phyloP scores from a whole-genome alignment of 768 basidiomycete species.

The Trametes gibbosa region DNA sequence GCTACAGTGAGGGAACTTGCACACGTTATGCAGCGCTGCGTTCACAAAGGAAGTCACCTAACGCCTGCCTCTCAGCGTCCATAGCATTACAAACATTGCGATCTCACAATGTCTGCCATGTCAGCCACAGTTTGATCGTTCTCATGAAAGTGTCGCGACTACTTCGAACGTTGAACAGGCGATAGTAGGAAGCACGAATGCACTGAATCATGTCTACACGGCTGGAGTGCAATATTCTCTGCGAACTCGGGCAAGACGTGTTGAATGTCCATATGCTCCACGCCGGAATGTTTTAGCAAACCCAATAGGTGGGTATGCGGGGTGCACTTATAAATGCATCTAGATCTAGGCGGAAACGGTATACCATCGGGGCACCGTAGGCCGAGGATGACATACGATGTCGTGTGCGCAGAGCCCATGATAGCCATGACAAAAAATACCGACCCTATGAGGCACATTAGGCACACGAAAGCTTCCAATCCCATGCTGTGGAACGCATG shows the following conservation, averaged over 20 bases:
- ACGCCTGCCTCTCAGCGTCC: neutral
- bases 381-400: neutral
- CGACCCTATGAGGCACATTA: neutral
- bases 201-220: neutral
- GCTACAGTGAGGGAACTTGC: constrained; percentile 10
- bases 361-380: neutral
- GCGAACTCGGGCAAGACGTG: too few species aligned
- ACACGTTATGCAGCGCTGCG: neutral
- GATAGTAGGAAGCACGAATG: too few species aligned
- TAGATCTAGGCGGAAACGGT: too few species aligned
- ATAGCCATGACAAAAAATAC: neutral
- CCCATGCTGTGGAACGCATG: neutral
- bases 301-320: too few species aligned
- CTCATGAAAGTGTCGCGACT: neutral
- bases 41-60: neutral
- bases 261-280: too few species aligned
- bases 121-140: neutral
- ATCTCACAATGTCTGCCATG: neutral
- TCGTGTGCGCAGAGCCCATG: neutral
- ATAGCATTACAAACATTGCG: too few species aligned
- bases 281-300: too few species aligned
- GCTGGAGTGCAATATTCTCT: too few species aligned
- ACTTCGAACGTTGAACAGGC: neutral
- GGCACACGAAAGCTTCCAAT: neutral
- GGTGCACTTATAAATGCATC: too few species aligned